Evolutionary conservation across 73 alveolate genomes (phyloP), one percentile per base, ranked within the genome.

Genomic region (Breviolum minutum): DNA sequence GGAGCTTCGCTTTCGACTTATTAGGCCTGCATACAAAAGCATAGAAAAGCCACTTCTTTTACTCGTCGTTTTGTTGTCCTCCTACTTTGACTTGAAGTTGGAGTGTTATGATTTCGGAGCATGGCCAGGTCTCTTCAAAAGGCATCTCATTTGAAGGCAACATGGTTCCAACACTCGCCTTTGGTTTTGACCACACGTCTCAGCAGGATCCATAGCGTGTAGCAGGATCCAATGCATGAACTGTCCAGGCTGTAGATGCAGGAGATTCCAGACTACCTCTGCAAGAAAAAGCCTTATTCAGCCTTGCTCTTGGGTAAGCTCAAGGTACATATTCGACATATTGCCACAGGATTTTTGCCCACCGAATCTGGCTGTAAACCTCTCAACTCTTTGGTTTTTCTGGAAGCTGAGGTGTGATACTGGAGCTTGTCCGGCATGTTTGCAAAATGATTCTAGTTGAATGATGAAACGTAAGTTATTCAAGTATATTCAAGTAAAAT

Each of bases 1-100:
- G 22, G 95, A 87, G 95, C 76, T 87, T 73, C 95, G 95, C 40
- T 87, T 87, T 66, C 95, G 95, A 29, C 79, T 87, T 22, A 87
- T 87, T 6, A 73, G 76, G 95, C 84, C 69, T 13, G 81, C 79
- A 14, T 1, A 63, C 89, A 48, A 16, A 40, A 40, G 54, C 54
- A 68, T 14, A 68, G 8, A 68, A 22, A 17, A 22, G 17, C 24
- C 77, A 68, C 77, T 22, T 14, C 77, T 68, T 14, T 68, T 68
- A 2, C 77, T 68, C 24, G 4, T 68, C 4, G 24, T 68, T 68
- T 68, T 68, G 77, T 68, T 68, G 77, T 68, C 77, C 17, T 22
- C 77, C 3, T 11, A 13, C 17, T 68, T 68, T 68, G 77, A 17
- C 77, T 40, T 40, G 3, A 40, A 3, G 5, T 3, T 40, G 54